Conservation (phyloP, 768 basidiomycete species). For the Fistulinella prunicolor region DNA sequence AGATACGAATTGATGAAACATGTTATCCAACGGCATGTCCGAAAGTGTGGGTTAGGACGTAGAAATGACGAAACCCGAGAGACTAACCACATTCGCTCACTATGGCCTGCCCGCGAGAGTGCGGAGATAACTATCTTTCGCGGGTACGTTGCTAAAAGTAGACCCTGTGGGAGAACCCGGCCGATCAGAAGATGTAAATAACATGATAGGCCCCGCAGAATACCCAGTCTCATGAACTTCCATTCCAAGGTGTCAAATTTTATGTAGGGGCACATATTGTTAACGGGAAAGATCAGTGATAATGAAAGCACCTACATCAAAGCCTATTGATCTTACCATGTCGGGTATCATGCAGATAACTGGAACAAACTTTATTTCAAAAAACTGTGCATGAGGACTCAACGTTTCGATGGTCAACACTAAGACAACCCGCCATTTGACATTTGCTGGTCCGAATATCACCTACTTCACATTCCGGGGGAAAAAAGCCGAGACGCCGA, state of each 20-base stretch:
- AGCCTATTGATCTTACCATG: slow-evolving; percentile 6
- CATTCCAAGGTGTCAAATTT: slow-evolving; percentile 18
- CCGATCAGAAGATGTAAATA: slow-evolving; percentile 11
- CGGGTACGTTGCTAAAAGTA: slow-evolving; percentile 7
- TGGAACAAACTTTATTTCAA: neutral
- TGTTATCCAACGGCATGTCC: neutral
- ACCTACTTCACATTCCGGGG: neutral
- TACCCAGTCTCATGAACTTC: slow-evolving; percentile 15
- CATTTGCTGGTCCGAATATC: neutral
- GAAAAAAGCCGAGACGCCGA: neutral
- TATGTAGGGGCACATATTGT: neutral
- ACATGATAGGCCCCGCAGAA: slow-evolving; percentile 16
- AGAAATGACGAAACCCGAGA: neutral
- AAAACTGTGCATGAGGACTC: neutral
- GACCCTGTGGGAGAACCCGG: neutral
- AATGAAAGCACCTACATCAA: slow-evolving; percentile 6
- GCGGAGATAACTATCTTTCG: slow-evolving; percentile 26
- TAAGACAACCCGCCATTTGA: neutral
- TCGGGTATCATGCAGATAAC: slow-evolving; percentile 2
- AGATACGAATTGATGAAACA: neutral
- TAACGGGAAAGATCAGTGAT: neutral
- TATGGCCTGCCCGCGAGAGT: neutral
- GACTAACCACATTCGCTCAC: slow-evolving; percentile 11
- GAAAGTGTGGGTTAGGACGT: neutral
- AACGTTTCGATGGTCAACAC: neutral